phyloP scores from a whole-genome alignment of 1,284 basidiomycete species.

The Sporisorium reilianum region DNA sequence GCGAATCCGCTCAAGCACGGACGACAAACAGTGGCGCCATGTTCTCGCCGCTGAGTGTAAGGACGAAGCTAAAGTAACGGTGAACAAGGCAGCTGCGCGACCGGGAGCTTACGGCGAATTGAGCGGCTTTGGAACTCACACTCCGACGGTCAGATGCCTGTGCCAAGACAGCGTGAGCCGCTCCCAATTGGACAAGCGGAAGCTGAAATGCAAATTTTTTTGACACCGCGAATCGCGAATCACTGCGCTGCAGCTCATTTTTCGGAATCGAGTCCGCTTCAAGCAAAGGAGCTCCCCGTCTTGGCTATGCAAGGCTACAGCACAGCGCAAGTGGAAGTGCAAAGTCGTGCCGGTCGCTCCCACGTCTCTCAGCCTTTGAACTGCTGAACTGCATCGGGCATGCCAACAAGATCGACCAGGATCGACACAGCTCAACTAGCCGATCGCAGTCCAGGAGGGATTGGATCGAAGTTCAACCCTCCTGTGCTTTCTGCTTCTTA shows the following conservation, averaged over 20 bases:
- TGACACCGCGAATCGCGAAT: background rate
- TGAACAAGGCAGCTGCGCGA: too few relatives aligned
- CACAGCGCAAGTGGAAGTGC: background rate
- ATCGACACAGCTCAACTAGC: too few relatives aligned
- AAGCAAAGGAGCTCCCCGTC: background rate
- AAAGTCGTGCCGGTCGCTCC: conserved; percentile 10
- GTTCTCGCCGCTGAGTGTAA: too few relatives aligned
- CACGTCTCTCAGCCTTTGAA: background rate
- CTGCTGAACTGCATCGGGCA: background rate
- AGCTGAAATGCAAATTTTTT: conserved; percentile 3
- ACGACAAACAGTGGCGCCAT: background rate
- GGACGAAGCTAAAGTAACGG: too few relatives aligned
- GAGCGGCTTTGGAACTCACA: conserved; percentile 13
- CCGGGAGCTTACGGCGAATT: conserved; percentile 10
- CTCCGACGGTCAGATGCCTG: background rate
- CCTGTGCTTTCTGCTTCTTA: background rate
- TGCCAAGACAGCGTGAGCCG: conserved; percentile 3
- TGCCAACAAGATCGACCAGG: background rate
- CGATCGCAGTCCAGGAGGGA: background rate
- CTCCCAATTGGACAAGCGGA: conserved; percentile 23
- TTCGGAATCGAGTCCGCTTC: conserved; percentile 1
- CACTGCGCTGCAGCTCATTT: background rate
- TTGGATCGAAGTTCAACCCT: background rate
- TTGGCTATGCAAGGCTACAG: background rate
- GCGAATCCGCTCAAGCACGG: background rate